Base-by-base conservation (phyloP, 495 filamentous ascomycete species). In the Venustampulla echinocandica region DNA sequence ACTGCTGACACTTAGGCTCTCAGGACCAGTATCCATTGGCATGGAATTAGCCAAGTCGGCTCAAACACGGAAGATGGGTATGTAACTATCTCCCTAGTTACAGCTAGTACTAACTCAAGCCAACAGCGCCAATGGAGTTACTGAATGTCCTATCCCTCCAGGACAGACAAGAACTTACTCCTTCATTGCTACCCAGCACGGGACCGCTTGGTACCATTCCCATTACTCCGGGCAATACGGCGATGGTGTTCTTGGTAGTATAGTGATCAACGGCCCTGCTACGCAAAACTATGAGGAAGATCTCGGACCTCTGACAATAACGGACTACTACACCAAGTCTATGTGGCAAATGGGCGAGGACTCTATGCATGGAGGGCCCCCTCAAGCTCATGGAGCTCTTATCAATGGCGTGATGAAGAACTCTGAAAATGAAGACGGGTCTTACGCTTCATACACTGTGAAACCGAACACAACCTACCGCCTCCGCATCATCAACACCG, bases 181-280 rank as follows among this genome's bases (percentile, higher is more conserved):
- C 20, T 80, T 70, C 41, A 53, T 57, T 9, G 71, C 64, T 0
- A 62, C 52, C 0, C 70, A 58, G 28, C 79, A 81, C 50, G 80
- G 78, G 0, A 71, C 71, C 0, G 63, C 68, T 3, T 83, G 75
- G 77, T 82, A 80, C 39, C 79, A 81, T 52, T 68, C 62, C 28
- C 79, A 82, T 55, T 78, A 70, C 53, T 66, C 66, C 7, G 56
- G 71, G 13, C 77, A 82, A 49, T 67, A 67, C 41, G 64, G 62
- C 33, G 65, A 73, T 41, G 72, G 73, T 5, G 56, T 69, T 10
- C 57, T 65, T 14, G 73, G 72, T 15, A 43, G 60, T 4, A 63
- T 77, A 11, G 49, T 72, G 37, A 57, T 65, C 37, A 46, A 61
- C 15, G 63, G 63, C 0, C 61, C 60, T 11, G 52, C 55, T 3